Evolutionary conservation across 805 yeast genomes (phyloP), one percentile per base, ranked within the genome.

Genomic region (Blastobotrys terrestris): DNA sequence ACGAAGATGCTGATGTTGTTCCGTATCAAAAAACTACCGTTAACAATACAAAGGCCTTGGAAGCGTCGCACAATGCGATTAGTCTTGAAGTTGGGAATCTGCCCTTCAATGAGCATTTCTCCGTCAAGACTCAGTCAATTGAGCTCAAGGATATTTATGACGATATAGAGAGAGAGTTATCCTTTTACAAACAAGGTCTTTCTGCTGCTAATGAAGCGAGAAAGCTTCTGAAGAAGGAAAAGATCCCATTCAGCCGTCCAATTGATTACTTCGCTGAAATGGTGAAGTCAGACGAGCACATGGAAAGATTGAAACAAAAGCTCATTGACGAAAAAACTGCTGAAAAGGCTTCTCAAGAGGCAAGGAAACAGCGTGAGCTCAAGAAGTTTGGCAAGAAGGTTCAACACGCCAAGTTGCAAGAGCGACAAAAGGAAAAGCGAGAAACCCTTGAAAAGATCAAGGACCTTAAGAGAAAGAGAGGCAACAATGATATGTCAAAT

Each of bases 321-420:
- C 77, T 92, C 61, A 76, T 90, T 44, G 78, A 81, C 58, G 97
- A 89, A 67, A 82, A 80, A 43, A 72, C 77, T 3, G 60, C 66
- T 22, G 88, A 88, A 81, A 87, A 85, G 71, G 96, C 96, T 1
- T 78, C 90, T 51, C 92, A 87, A 71, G 97, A 90, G 51, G 96
- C 97, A 31, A 87, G 87, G 75, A 85, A 85, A 71, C 98, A 92
- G 76, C 83, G 99, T 72, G 84, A 86, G 58, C 80, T 92, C 68
- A 92, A 92, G 85, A 92, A 92, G 76, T 92, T 89, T 62, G 98
- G 98, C 72, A 92, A 92, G 73, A 96, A 92, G 75, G 97, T 91
- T 31, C 97, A 91, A 76, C 81, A 87, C 63, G 96, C 88, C 59
- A 90, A 96, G 44, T 77, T 91, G 65, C 97, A 91, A 73, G 88